Evolutionary conservation across 1,284 basidiomycete species (phyloP), one percentile per base, ranked within the genome.

Genomic region (Pseudozyma tsukubaensis): DNA sequence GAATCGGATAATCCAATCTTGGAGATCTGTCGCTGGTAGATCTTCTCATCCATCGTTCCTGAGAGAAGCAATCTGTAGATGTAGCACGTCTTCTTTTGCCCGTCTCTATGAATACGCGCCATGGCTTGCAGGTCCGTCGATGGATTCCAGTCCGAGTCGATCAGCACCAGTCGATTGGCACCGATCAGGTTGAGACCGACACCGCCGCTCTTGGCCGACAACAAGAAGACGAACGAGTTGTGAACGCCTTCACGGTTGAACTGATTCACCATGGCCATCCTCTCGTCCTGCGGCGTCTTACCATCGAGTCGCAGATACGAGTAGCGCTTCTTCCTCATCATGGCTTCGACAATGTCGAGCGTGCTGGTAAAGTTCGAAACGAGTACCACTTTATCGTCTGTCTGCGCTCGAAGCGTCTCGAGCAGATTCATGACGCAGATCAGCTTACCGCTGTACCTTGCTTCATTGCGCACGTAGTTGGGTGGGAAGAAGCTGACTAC

Each of bases 181-280:
- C 96, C 96, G 80, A 98, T 97, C 71, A 99, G 88, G 83, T 99
- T 99, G 88, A 99, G 96, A 82, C 97, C 95, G 78, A 95, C 97
- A 78, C 96, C 96, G 67, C 96, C 96, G 40, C 97, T 95, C 86
- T 98, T 98, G 75, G 93, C 94, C 84, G 93, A 95, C 16, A 99
- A 88, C 55, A 99, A 87, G 86, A 99, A 99, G 48, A 99, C 89
- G 81, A 97, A 87, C 21, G 44, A 55, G 11, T 47, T 51, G 12
- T 69, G 51, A 19, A 51, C 57, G 11, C 59, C 45, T 14, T 59
- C 49, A 42, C 67, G 70, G 45, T 83, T 80, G 65, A 84, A 83
- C 24, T 65, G 72, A n/a, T 76, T 72, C 36, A 82, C 76, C 48
- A 79, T 68, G 34, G 63, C 57, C 59, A 75, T 69, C 19, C 77